phyloP scores from a whole-genome alignment of 768 basidiomycete genomes.

The Tricholoma saponaceum region DNA sequence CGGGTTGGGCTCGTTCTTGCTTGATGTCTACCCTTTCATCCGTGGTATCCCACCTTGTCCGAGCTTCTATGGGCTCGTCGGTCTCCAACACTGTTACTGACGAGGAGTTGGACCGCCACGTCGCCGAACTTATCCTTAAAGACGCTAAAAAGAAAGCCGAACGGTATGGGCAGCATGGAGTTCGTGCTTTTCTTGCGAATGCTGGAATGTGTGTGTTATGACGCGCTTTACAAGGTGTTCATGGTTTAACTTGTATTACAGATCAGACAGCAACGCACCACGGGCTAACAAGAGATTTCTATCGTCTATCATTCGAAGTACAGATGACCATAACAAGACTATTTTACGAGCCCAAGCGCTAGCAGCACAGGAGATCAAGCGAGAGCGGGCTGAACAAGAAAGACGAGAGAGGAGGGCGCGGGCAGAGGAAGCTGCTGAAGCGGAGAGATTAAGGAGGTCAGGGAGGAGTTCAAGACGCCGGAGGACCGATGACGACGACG shows the following conservation, averaged over 20 bases:
- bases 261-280: constrained; percentile 69
- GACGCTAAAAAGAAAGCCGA: constrained; percentile 93
- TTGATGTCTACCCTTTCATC: constrained; percentile 66
- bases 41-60: constrained; percentile 78
- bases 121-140: constrained; percentile 85
- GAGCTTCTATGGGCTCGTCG: constrained; percentile 73
- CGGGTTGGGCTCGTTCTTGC: neutral
- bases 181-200: constrained; percentile 69
- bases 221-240: neutral
- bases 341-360: constrained; percentile 69
- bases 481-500: constrained; percentile 15
- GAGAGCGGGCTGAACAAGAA: constrained; percentile 63
- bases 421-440: constrained; percentile 74
- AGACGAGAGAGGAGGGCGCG: constrained; percentile 55
- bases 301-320: constrained; percentile 83
- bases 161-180: constrained; percentile 69
- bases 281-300: constrained; percentile 82
- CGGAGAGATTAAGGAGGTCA: constrained; percentile 48
- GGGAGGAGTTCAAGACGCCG: constrained; percentile 24
- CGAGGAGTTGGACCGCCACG: constrained; percentile 86
- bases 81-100: constrained; percentile 59
- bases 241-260: constrained; percentile 17
- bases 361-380: constrained; percentile 71
- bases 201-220: constrained; percentile 38
- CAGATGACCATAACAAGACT: constrained; percentile 93